These are phyloP conservation scores for Ocimum tenuiflorum DNA, from an alignment of 257 asterid species.

Conservation along the genomic window DNA sequence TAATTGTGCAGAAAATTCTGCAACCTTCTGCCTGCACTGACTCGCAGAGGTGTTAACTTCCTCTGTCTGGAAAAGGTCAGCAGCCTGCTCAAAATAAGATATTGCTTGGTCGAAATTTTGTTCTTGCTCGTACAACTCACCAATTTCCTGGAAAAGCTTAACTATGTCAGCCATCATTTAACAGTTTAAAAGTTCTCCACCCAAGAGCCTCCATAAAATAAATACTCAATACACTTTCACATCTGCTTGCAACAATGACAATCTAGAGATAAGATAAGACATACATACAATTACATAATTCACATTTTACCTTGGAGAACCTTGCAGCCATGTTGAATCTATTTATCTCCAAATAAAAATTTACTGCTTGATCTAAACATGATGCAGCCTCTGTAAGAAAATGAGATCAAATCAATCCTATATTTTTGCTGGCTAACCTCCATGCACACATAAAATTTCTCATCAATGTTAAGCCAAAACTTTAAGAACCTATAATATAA, in stretches of 20 bases:
- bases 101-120: slow-evolving; percentile 29
- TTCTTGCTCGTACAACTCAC: slow-evolving; percentile 32
- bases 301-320: slow-evolving; percentile 29
- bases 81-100: slow-evolving; percentile 38
- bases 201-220: not conserved
- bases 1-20: slow-evolving; percentile 35
- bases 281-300: not conserved
- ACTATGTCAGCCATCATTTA: slow-evolving; percentile 7
- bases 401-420: not conserved
- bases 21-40: slow-evolving; percentile 43
- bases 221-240: not conserved
- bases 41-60: slow-evolving; percentile 33
- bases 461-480: not conserved
- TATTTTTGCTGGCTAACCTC: not conserved
- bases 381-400: slow-evolving; percentile 33
- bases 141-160: slow-evolving; percentile 29
- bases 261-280: slow-evolving; percentile 1
- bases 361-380: slow-evolving; percentile 37
- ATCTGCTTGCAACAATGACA: not conserved
- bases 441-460: not conserved
- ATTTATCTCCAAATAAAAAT: slow-evolving; percentile 25
- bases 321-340: slow-evolving; percentile 36
- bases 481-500: not conserved
- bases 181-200: not conserved
- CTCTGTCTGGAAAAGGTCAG: slow-evolving; percentile 35